These are phyloP conservation scores for Nitzschia putrida DNA, from an alignment of 108 stramenopile species.

Conservation along the genomic window DNA sequence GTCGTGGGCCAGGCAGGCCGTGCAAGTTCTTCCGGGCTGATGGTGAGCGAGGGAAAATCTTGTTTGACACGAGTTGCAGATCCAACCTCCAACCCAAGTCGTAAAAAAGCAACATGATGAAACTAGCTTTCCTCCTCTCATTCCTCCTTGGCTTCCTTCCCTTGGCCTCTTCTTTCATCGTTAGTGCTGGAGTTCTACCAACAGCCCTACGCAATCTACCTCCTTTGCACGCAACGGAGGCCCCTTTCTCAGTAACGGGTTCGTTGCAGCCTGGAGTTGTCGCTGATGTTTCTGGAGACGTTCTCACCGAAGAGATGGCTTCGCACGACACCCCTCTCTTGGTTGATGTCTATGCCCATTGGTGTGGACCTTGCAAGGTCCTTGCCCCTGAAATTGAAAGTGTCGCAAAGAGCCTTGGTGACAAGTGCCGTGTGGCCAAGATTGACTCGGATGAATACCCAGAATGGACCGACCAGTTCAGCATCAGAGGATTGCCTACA, in stretches of 20 bases:
- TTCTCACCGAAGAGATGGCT: conserved; percentile 55
- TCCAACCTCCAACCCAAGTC: too few species aligned
- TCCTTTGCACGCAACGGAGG: neutral
- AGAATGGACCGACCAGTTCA: conserved; percentile 48
- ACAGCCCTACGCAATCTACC: too few species aligned
- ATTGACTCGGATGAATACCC: conserved; percentile 78
- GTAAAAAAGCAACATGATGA: neutral
- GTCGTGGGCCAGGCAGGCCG: too few species aligned
- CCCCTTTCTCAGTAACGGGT: conserved; percentile 63
- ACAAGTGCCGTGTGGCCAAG: conserved; percentile 70
- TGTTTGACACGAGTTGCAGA: too few species aligned
- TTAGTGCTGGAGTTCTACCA: neutral
- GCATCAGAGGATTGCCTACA: conserved; percentile 62
- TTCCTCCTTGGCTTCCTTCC: neutral
- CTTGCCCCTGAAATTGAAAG: conserved; percentile 68
- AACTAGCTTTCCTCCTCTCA: neutral
- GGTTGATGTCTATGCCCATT: conserved; percentile 86
- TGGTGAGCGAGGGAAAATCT: too few species aligned
- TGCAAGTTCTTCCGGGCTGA: too few species aligned
- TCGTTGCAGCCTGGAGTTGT: conserved; percentile 57
- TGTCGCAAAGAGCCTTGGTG: conserved; percentile 64
- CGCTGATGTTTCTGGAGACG: conserved; percentile 52
- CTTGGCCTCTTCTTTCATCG: neutral
- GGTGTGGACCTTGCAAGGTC: conserved; percentile 90
- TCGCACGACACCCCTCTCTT: conserved; percentile 56